Conservation (phyloP, 2,329 filamentous ascomycete genomes). For the Dryadomyces sulphureus region DNA sequence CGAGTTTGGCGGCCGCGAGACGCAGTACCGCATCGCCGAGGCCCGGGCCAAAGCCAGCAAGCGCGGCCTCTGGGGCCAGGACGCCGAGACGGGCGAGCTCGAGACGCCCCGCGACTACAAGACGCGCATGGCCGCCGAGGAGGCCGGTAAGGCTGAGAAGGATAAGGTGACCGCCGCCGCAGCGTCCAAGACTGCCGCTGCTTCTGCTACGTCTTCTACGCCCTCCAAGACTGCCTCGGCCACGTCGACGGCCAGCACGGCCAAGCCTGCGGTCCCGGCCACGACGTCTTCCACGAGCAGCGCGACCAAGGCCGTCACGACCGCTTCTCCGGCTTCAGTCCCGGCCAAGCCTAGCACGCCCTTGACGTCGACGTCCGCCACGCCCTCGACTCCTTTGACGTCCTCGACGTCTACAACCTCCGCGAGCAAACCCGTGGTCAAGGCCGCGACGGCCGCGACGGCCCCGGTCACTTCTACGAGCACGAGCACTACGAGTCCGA, state of each 20-base stretch:
- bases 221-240: not conserved
- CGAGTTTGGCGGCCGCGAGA: conserved; percentile 66
- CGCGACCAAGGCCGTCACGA: not conserved
- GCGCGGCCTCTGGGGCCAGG: conserved; percentile 61
- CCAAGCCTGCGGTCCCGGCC: too few species aligned
- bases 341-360: not conserved
- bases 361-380: not conserved
- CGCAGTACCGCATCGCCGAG: conserved; percentile 51
- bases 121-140: conserved; percentile 29
- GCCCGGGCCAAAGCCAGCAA: conserved; percentile 48
- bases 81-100: conserved; percentile 35
- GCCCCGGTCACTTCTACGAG: too few species aligned
- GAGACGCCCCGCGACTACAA: conserved; percentile 89
- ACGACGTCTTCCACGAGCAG: not conserved
- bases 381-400: not conserved
- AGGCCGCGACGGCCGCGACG: too few species aligned
- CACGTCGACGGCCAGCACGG: not conserved
- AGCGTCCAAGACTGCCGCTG: not conserved
- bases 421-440: not conserved
- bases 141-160: conserved; percentile 8
- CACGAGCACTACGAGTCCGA: too few species aligned
- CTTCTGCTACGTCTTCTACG: too few species aligned
- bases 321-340: not conserved
- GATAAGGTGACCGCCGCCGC: not conserved
- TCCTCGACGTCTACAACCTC: too few species aligned